Percentiles rank a stretch among this genome's conserved stretches.
These are phyloP conservation scores for Thraustotheca clavata DNA, from an alignment of 352 stramenopile species.

Conservation along the genomic window DNA sequence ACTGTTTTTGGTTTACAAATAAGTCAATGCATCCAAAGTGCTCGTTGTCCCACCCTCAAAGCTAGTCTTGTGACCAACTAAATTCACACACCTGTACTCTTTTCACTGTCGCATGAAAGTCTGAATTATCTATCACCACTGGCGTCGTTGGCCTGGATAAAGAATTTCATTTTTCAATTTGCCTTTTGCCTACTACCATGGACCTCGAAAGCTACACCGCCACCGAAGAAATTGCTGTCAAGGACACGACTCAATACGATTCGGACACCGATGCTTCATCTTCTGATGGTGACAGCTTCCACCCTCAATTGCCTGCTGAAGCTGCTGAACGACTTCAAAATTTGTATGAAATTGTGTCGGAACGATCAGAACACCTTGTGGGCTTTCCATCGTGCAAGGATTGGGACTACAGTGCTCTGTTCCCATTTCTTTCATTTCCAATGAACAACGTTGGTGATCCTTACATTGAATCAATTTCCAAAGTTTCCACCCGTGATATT, in stretches of 20 bases:
- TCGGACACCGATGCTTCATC: constrained; percentile 1
- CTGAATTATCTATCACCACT: too few relatives aligned
- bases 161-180: constrained; percentile 6
- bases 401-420: constrained; percentile 3
- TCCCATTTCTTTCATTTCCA: constrained; percentile 18
- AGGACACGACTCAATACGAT: background rate
- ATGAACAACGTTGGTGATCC: constrained; percentile 72
- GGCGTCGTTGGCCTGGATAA: too few relatives aligned
- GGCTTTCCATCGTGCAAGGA: constrained; percentile 4
- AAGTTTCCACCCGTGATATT: constrained; percentile 50
- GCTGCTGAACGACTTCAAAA: background rate
- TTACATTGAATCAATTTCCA: constrained; percentile 52
- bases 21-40: too few relatives aligned
- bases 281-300: background rate
- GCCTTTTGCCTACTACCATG: background rate
- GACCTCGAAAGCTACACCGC: background rate
- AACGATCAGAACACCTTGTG: background rate
- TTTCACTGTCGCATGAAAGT: too few relatives aligned
- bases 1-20: too few relatives aligned
- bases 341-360: background rate
- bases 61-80: too few relatives aligned
- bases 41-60: too few relatives aligned
- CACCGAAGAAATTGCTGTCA: background rate
- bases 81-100: too few relatives aligned
- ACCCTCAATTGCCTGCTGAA: constrained; percentile 15